These are phyloP conservation scores for fission yeast (Schizosaccharomyces pombe) DNA, from an alignment of 805 yeast genomes.

Conservation along the genomic window DNA sequence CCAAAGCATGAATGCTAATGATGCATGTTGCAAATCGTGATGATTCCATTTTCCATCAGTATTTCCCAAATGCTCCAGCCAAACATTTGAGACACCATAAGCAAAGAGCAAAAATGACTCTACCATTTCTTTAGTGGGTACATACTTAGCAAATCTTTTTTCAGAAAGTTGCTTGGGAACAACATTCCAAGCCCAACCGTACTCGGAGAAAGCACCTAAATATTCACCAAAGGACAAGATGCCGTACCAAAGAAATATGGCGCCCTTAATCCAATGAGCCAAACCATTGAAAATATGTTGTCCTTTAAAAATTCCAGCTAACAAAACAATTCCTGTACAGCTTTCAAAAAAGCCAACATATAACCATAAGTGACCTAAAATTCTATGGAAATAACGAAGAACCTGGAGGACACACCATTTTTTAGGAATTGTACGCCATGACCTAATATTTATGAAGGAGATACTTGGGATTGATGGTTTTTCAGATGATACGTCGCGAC, in stretches of 20 bases:
- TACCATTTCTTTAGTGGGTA: slow-evolving; percentile 29
- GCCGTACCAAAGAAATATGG: slow-evolving; percentile 61
- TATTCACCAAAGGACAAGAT: slow-evolving; percentile 62
- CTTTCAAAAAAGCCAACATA: slow-evolving; percentile 14
- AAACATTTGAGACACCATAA: slow-evolving; percentile 75
- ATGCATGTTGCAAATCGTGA: slow-evolving; percentile 70
- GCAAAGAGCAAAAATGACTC: slow-evolving; percentile 62
- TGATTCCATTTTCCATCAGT: slow-evolving; percentile 70
- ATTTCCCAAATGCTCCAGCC: slow-evolving; percentile 66
- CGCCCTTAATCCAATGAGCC: slow-evolving; percentile 93
- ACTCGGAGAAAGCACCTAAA: slow-evolving; percentile 50
- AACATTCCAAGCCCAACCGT: slow-evolving; percentile 83
- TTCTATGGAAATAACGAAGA: neutral
- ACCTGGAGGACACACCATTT: neutral
- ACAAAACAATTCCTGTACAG: slow-evolving; percentile 34
- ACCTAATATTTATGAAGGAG: no score
- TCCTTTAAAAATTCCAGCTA: slow-evolving; percentile 46
- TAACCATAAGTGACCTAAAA: neutral
- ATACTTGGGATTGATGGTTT: no score
- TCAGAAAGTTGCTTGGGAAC: slow-evolving; percentile 12
- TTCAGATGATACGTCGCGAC: no score
- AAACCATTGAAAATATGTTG: slow-evolving; percentile 48
- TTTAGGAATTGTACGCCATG: no score
- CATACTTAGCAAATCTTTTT: neutral
- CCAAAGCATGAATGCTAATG: slow-evolving; percentile 74